Conservation (phyloP, 495 filamentous ascomycete genomes). For the Hyaloscypha hepaticicola region DNA sequence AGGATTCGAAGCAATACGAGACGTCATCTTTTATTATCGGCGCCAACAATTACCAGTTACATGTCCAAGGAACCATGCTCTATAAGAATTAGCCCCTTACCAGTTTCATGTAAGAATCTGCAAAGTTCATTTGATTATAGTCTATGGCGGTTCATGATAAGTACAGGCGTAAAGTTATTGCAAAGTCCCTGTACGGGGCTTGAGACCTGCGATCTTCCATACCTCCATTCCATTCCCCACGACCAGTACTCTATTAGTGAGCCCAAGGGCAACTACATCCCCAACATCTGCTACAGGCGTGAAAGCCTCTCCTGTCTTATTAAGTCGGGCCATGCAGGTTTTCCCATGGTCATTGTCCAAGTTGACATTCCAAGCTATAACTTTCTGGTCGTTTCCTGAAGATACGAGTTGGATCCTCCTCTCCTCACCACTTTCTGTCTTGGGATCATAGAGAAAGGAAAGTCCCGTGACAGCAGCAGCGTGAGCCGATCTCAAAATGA, state of each 20-base stretch:
- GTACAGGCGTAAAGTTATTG: too few species aligned
- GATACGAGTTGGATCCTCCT: slow-evolving; percentile 46
- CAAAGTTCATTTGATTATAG: too few species aligned
- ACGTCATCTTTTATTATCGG: too few species aligned
- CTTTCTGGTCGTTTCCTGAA: slow-evolving; percentile 75
- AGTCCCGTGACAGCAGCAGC: slow-evolving; percentile 75
- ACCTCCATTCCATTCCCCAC: slow-evolving; percentile 50
- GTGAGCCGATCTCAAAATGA: slow-evolving; percentile 69
- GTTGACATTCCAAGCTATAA: slow-evolving; percentile 65
- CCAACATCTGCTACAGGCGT: slow-evolving; percentile 31
- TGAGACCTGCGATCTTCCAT: slow-evolving; percentile 39
- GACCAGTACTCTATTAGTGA: slow-evolving; percentile 36
- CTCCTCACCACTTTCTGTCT: slow-evolving; percentile 3
- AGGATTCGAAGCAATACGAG: too few species aligned
- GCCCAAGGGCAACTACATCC: slow-evolving; percentile 20
- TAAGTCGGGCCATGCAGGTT: slow-evolving; percentile 7
- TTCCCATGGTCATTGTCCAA: neutral
- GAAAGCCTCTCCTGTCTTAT: slow-evolving; percentile 24
- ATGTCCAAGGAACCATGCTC: too few species aligned
- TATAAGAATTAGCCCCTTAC: too few species aligned
- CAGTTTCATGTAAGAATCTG: too few species aligned
- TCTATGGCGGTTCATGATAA: too few species aligned
- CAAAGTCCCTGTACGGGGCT: too few species aligned
- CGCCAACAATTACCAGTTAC: too few species aligned
- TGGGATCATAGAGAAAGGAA: slow-evolving; percentile 40